Percentiles rank a stretch among this genome's conserved stretches.
Evolutionary conservation across 441 rosid genomes (phyloP).

Genomic region (Daphne laureola): DNA sequence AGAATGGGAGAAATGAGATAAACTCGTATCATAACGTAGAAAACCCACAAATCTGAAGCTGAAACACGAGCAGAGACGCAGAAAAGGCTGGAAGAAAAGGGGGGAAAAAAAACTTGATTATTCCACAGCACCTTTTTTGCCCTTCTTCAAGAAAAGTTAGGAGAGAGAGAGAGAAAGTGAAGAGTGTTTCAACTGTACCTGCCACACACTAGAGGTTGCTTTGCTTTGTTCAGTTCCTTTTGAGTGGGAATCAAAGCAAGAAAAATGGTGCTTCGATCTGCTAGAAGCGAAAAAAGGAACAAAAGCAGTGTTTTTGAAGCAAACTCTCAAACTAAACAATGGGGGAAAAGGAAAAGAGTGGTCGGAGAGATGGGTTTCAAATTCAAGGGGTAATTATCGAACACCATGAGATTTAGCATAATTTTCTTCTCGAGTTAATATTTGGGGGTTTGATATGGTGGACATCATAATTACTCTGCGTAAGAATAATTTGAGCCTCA

Average conservation of each 20-base stretch:
- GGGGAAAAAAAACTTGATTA: not conserved
- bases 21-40: constrained; percentile 2
- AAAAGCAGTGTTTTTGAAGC: constrained; percentile 3
- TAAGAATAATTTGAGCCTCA: no score
- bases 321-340: not conserved
- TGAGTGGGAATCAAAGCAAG: constrained; percentile 11
- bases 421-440: no score
- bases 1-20: constrained; percentile 4
- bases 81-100: constrained; percentile 6
- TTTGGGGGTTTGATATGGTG: no score
- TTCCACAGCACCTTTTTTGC: no score
- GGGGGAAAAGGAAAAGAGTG: constrained; percentile 1
- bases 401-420: no score
- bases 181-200: not conserved
- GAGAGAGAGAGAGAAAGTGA: not conserved
- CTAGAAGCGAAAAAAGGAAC: not conserved
- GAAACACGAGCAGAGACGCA: not conserved
- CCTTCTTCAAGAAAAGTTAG: not conserved
- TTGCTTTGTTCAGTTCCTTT: not conserved
- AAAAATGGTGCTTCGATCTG: not conserved
- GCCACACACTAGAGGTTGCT: no score
- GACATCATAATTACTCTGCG: no score
- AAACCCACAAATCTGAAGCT: not conserved
- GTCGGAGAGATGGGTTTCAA: not conserved
- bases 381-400: no score